Conservation (phyloP, 2,329 filamentous ascomycete genomes). For the Fusarium fracticaudum region DNA sequence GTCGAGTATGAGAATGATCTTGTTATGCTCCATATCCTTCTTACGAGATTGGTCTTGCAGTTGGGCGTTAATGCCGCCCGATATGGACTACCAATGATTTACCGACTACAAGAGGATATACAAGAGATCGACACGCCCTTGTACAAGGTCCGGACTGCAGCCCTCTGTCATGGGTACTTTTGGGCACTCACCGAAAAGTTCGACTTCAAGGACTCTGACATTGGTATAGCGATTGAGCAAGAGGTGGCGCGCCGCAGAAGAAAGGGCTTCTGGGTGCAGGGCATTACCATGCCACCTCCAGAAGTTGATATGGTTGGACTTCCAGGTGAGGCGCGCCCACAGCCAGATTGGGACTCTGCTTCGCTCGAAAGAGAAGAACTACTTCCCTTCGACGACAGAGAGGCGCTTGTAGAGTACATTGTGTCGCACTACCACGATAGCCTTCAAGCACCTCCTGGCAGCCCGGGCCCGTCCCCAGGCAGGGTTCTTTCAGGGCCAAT, state of each 20-base stretch:
- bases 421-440: conserved; percentile 74
- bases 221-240: conserved; percentile 76
- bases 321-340: conserved; percentile 57
- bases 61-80: conserved; percentile 85
- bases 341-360: conserved; percentile 59
- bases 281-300: conserved; percentile 75
- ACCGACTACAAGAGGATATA: conserved; percentile 87
- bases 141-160: conserved; percentile 82
- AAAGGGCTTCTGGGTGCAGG: conserved; percentile 82
- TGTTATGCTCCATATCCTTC: conserved; percentile 78
- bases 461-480: conserved; percentile 75
- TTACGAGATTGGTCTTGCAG: conserved; percentile 76
- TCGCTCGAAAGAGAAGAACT: conserved; percentile 71
- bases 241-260: conserved; percentile 80
- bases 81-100: conserved; percentile 86
- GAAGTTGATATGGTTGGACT: conserved; percentile 69
- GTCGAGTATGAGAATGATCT: conserved; percentile 79
- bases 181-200: conserved; percentile 83
- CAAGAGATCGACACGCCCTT: conserved; percentile 70
- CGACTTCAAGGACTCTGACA: conserved; percentile 74
- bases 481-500: conserved; percentile 71
- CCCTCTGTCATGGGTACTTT: conserved; percentile 89
- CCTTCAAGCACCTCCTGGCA: conserved; percentile 71
- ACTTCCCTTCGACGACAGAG: conserved; percentile 78
- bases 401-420: conserved; percentile 77